Base-by-base conservation (phyloP, 306 rosid species). In the Nissolia schottii region DNA sequence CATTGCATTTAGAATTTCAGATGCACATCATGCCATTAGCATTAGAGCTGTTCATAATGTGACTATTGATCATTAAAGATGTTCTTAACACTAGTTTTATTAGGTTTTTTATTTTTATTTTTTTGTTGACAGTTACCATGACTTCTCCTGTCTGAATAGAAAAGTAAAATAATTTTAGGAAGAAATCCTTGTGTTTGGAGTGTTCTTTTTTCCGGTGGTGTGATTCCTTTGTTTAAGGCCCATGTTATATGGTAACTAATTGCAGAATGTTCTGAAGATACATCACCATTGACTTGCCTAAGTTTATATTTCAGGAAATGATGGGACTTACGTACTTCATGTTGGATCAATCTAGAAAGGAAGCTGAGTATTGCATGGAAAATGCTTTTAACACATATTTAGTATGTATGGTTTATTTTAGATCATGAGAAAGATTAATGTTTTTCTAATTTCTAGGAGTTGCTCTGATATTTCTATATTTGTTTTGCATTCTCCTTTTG, bases 321-420 rank as follows among this genome's bases (percentile, higher is more conserved):
- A 89, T 81, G 84, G 99, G 99, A 75, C 99, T 95, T 82, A 49
- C 97, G 7, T 91, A 86, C 83, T 95, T 91, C 84, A 81, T 95
- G 91, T 77, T 79, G 80, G 99, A 91, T 67, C 99, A 95, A 69
- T 91, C 97, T 43, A 89, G 89, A 84, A 95, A 95, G 87, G 99
- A 95, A 79, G 97, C 97, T 22, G 99, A 95, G 82, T 89, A 85
- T 78, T 91, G 97, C 93, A 89, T 95, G 99, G 99, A 95, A 81
- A 91, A 87, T 85, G 97, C 99, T 59, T 88, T 95, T 74, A 91
- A 29, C 85, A 88, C 95, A 79, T 95, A 95, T 79, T 81, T 86
- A 80, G 98, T 91, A 83, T 63, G 93, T 78, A 76, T 67, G 78
- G 58, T 77, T 80, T 74, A 73, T 65, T 77, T 79, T 79, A 41